phyloP scores from a whole-genome alignment of 2,329 filamentous ascomycete genomes.

The Trichoderma atrobrunneum region DNA sequence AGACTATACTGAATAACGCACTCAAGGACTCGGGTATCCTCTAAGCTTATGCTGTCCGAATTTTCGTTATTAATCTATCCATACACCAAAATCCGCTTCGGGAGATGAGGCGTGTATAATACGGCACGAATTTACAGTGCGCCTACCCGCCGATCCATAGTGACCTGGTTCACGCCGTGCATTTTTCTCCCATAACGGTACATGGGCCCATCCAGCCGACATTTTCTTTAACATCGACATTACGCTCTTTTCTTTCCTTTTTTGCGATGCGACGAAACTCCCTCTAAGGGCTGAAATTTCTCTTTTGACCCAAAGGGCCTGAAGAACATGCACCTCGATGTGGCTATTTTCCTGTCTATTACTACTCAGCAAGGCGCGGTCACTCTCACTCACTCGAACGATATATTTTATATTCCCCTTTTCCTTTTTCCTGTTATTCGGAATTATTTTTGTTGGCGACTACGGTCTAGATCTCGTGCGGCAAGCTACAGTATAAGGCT shows the following conservation, averaged over 20 bases:
- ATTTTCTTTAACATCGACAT: neutral
- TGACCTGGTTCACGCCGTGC: neutral
- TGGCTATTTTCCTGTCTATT: constrained; percentile 4
- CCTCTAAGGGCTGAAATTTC: neutral
- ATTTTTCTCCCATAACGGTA: neutral
- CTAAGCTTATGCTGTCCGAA: constrained; percentile 41
- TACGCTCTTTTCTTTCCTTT: neutral
- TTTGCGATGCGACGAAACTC: neutral
- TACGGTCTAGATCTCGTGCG: neutral
- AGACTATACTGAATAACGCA: constrained; percentile 97
- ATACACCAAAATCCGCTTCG: constrained; percentile 18
- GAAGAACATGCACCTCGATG: neutral
- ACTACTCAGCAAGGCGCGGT: constrained; percentile 16
- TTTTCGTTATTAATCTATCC: neutral
- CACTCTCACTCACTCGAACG: neutral
- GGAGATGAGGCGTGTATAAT: constrained; percentile 25
- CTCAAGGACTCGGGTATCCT: constrained; percentile 97
- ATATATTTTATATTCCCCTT: neutral
- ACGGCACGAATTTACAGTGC: constrained; percentile 21
- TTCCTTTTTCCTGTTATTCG: neutral
- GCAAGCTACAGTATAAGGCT: constrained; percentile 1
- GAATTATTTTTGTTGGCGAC: neutral
- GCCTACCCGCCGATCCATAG: neutral
- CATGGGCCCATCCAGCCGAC: neutral
- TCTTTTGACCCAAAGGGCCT: neutral